Conservation (phyloP, 129 eudicot genomes). For the Saposhnikovia divaricata region DNA sequence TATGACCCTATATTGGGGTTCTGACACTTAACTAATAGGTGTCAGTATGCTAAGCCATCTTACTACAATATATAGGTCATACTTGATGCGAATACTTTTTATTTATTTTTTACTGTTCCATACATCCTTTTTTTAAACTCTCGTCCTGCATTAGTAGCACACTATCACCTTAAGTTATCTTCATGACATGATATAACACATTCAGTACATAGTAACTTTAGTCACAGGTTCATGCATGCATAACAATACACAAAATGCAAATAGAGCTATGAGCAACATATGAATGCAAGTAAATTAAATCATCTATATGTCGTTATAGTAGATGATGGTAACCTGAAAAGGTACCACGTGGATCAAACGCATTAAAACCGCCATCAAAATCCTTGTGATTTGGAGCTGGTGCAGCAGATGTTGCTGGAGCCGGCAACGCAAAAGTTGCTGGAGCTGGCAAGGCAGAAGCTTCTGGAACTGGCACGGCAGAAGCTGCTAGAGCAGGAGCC, state of each 20-base stretch:
- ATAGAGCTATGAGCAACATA: background rate
- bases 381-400: constrained; percentile 31
- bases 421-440: constrained; percentile 20
- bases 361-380: constrained; percentile 58
- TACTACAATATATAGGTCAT: background rate
- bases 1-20: background rate
- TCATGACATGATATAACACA: background rate
- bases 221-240: background rate
- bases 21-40: background rate
- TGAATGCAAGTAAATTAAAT: background rate
- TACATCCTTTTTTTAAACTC: background rate
- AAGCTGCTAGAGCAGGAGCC: background rate
- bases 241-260: background rate
- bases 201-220: too few species aligned
- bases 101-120: background rate
- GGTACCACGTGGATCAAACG: constrained; percentile 90
- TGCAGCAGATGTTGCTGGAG: constrained; percentile 20
- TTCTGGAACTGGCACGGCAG: background rate
- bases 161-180: background rate
- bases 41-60: background rate
- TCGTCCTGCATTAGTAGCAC: background rate
- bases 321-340: constrained; percentile 40
- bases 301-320: background rate
- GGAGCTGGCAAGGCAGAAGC: constrained; percentile 19
- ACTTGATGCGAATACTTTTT: background rate